These are phyloP conservation scores for Rhizopogon roseolus DNA, from an alignment of 768 basidiomycete genomes.

Conservation along the genomic window DNA sequence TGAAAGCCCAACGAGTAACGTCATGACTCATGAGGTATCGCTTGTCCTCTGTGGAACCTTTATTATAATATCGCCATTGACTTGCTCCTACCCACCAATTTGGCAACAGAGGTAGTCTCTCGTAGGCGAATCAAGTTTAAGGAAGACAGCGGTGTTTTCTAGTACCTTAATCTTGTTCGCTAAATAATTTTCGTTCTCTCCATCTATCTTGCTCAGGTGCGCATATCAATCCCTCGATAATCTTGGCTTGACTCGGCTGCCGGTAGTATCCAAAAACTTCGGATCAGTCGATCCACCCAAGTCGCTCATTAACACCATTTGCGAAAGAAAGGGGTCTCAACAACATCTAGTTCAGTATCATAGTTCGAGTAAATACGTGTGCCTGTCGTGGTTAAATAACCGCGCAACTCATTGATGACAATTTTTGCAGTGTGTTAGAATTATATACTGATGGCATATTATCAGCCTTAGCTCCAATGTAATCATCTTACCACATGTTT, in stretches of 20 bases:
- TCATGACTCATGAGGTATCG: constrained; percentile 49
- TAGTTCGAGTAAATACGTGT: background rate
- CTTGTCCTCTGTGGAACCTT: background rate
- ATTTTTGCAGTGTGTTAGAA: background rate
- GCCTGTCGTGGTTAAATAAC: constrained; percentile 38
- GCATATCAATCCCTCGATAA: background rate
- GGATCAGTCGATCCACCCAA: constrained; percentile 61
- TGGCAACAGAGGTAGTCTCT: constrained; percentile 34
- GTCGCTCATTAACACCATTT: constrained; percentile 34
- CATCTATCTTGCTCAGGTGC: constrained; percentile 56
- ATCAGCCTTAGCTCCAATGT: constrained; percentile 47
- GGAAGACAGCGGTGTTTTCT: constrained; percentile 34
- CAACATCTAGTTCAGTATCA: constrained; percentile 43
- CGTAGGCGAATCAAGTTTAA: too few relatives aligned
- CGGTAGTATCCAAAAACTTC: constrained; percentile 65
- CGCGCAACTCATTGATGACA: constrained; percentile 37
- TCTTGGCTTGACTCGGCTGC: background rate
- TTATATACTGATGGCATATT: background rate
- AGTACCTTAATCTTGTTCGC: constrained; percentile 52
- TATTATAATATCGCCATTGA: background rate
- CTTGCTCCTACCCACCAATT: constrained; percentile 13
- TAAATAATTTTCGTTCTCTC: constrained; percentile 65
- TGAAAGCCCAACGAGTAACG: constrained; percentile 58
- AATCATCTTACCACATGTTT: constrained; percentile 15
- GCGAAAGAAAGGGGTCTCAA: constrained; percentile 42